Evolutionary conservation across 495 filamentous ascomycete genomes (phyloP), one percentile per base, ranked within the genome.

Genomic region (Margaritispora aquatica): DNA sequence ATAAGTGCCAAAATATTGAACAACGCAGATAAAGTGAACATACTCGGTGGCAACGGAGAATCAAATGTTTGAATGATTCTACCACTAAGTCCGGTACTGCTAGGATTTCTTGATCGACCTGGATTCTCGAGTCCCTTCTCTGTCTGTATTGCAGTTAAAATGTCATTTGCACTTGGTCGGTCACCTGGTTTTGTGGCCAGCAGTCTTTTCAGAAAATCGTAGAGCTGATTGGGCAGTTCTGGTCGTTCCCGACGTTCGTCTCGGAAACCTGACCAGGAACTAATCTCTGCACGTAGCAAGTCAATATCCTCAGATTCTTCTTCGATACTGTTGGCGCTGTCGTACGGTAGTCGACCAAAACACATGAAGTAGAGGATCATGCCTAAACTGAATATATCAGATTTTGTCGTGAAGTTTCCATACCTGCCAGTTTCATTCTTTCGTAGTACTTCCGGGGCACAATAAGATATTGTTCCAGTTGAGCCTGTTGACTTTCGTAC

Each of bases 311-410:
- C 95, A 49, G 88, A 82, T 64, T 97, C 95, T 71, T 98, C 94
- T 59, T 96, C 81, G 36, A 96, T 77, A 21, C 84, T 74, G 64
- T 97, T 91, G 29, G 92, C 93, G 23, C 65, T 74, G 15, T 60
- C 59, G 67, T 97, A 98, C 1, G 94, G 94, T 1, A 97, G 81
- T 8, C 88, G 80, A 0, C 88, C 89, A 69, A 97, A 98, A 69
- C 95, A 97, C 73, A 97, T 84, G 63, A 97, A 97, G 71, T 97
- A 95, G 2, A 98, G 81, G 47, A 97, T 97, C 94, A 98, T 96
- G 31, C 94, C 94, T 0, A 98, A 71, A 2, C 92, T 96, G 73
- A 98, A 98, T 11, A 98, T 88, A 69, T 98, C 94, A 0, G 92
- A 96, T 66, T 97, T 98, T 53, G 88, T 88, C 0, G 90, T 95